Conservation (phyloP, 2,329 filamentous ascomycete species). For the Amauroascus niger region DNA sequence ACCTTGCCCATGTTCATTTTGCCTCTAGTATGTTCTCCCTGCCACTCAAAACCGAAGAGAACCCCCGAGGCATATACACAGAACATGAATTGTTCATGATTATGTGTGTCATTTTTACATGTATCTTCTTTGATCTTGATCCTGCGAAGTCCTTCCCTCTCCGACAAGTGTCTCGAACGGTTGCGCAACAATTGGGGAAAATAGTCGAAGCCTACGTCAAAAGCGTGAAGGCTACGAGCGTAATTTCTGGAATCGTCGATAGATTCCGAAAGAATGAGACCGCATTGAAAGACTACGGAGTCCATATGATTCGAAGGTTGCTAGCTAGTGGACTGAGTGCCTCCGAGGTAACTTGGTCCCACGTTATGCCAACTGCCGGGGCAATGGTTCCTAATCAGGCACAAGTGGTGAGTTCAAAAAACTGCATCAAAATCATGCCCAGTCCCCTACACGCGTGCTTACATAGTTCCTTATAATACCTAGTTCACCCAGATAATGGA, state of each 20-base stretch:
- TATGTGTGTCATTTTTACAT: constrained; percentile 39
- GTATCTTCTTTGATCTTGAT: constrained; percentile 42
- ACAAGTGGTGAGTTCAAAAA: constrained; percentile 16
- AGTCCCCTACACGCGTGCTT: background rate
- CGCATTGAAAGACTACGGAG: constrained; percentile 54
- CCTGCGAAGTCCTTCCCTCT: constrained; percentile 41
- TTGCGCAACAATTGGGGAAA: constrained; percentile 30
- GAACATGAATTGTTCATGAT: constrained; percentile 47
- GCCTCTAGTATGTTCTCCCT: constrained; percentile 22
- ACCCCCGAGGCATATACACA: constrained; percentile 32
- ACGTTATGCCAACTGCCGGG: constrained; percentile 58
- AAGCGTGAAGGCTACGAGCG: constrained; percentile 38
- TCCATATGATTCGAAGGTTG: constrained; percentile 54
- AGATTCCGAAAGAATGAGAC: constrained; percentile 44
- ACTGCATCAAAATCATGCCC: background rate
- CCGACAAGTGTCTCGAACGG: constrained; percentile 37
- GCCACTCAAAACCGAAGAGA: constrained; percentile 23
- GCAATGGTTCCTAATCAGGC: constrained; percentile 59
- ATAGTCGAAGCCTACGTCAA: constrained; percentile 35
- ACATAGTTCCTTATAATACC: background rate
- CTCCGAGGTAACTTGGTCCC: constrained; percentile 60
- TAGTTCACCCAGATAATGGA: constrained; percentile 40
- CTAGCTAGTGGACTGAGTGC: constrained; percentile 53
- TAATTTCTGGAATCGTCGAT: constrained; percentile 46
- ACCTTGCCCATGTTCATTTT: constrained; percentile 23